These are phyloP conservation scores for Barnettozyma californica DNA, from an alignment of 805 yeast species.

Conservation along the genomic window DNA sequence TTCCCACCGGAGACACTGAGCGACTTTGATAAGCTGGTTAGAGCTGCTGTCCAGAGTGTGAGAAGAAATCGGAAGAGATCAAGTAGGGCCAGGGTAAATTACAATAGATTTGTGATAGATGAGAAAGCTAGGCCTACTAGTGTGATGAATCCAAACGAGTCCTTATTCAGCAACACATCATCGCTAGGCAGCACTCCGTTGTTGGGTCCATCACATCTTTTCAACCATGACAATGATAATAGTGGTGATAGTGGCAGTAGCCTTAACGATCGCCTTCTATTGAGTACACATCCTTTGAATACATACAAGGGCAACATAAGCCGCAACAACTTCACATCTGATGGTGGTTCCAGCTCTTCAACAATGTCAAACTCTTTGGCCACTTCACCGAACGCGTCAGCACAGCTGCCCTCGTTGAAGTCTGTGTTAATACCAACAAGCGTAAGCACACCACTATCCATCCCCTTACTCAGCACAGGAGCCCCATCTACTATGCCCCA, in stretches of 20 bases:
- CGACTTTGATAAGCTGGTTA: constrained; percentile 85
- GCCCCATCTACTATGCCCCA: neutral
- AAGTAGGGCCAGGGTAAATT: constrained; percentile 20
- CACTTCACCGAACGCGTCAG: constrained; percentile 1
- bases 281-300: neutral
- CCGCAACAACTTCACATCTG: neutral
- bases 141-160: neutral
- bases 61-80: constrained; percentile 79
- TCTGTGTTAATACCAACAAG: constrained; percentile 2
- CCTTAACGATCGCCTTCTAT: neutral
- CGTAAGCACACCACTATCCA: neutral
- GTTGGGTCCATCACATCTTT: neutral
- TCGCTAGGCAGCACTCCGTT: neutral
- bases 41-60: constrained; percentile 92
- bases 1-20: constrained; percentile 50
- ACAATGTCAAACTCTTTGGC: constrained; percentile 3
- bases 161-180: constrained; percentile 1
- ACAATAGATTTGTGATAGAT: constrained; percentile 19
- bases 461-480: neutral
- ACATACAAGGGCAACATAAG: neutral
- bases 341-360: neutral
- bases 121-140: constrained; percentile 7
- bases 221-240: neutral
- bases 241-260: neutral
- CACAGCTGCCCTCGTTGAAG: constrained; percentile 6